Conservation (phyloP, 176 grass and related monocot species). For the Secale cereale region DNA sequence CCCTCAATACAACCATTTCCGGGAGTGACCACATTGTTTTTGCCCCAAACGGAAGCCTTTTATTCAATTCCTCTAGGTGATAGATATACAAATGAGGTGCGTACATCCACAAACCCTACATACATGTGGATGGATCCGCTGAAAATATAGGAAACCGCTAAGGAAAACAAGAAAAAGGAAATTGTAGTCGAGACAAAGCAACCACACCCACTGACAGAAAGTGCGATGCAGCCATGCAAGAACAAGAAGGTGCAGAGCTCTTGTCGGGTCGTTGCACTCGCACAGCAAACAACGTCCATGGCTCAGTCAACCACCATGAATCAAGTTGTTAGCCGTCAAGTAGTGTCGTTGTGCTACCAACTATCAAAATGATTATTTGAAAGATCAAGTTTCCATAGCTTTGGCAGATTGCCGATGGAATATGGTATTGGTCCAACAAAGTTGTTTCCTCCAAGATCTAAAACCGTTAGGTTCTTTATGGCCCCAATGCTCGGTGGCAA, state of each 20-base stretch:
- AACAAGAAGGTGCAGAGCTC: neutral
- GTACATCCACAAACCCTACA: neutral
- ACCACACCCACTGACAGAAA: neutral
- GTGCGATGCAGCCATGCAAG: no score
- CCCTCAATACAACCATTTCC: no score
- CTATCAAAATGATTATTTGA: no score
- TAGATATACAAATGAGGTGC: no score
- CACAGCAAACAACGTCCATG: neutral
- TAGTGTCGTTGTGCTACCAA: no score
- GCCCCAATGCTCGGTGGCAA: neutral
- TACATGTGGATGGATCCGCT: neutral
- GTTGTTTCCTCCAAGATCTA: neutral
- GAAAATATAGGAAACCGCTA: neutral
- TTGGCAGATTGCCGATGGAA: conserved; percentile 26
- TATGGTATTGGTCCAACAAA: conserved; percentile 1
- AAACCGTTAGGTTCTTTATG: neutral
- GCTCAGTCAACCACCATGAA: neutral
- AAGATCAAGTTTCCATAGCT: neutral
- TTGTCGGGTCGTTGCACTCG: neutral
- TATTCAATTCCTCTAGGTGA: no score
- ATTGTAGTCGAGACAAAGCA: neutral
- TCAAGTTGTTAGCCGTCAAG: neutral
- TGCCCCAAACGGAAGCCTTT: no score
- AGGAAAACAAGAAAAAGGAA: neutral
- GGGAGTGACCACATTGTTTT: no score